Evolutionary conservation across 768 basidiomycete genomes (phyloP).

Genomic region (Mycena indigotica): DNA sequence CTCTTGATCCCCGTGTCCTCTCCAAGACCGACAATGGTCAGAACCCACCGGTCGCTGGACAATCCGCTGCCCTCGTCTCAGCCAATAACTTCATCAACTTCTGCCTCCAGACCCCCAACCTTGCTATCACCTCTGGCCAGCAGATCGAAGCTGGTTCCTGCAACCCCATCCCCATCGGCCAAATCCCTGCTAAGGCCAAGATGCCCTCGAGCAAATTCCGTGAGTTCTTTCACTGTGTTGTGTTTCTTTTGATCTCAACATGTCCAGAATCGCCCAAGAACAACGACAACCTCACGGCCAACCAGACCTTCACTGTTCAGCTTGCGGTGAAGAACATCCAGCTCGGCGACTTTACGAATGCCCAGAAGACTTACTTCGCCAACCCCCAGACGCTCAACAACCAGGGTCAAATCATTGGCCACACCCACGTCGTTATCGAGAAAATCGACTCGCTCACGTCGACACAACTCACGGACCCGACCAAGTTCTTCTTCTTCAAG

Average conservation of each 20-base stretch:
- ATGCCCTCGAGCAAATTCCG: conserved; percentile 54
- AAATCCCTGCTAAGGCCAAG: conserved; percentile 48
- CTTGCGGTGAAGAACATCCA: conserved; percentile 50
- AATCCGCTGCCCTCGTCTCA: conserved; percentile 54
- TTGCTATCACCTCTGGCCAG: conserved; percentile 57
- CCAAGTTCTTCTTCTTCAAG: conserved; percentile 60
- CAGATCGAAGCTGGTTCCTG: conserved; percentile 57
- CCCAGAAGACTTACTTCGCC: conserved; percentile 53
- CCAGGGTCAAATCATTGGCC: conserved; percentile 55
- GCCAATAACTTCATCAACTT: conserved; percentile 67
- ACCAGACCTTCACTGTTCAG: conserved; percentile 51
- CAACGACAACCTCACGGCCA: conserved; percentile 46
- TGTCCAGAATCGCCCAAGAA: conserved; percentile 36
- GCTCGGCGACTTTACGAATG: conserved; percentile 61
- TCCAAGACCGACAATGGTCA: conserved; percentile 11
- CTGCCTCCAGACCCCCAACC: conserved; percentile 45
- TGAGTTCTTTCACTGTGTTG: conserved; percentile 5
- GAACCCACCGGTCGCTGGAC: conserved; percentile 36
- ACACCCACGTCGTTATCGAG: conserved; percentile 64
- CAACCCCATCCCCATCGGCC: conserved; percentile 60
- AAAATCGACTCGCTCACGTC: conserved; percentile 42
- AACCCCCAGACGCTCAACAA: conserved; percentile 59
- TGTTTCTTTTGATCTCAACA: not conserved
- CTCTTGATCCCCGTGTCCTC: conserved; percentile 4
- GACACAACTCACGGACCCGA: conserved; percentile 51